Conservation (phyloP, 768 basidiomycete genomes). For the Lentinula guzmanii region DNA sequence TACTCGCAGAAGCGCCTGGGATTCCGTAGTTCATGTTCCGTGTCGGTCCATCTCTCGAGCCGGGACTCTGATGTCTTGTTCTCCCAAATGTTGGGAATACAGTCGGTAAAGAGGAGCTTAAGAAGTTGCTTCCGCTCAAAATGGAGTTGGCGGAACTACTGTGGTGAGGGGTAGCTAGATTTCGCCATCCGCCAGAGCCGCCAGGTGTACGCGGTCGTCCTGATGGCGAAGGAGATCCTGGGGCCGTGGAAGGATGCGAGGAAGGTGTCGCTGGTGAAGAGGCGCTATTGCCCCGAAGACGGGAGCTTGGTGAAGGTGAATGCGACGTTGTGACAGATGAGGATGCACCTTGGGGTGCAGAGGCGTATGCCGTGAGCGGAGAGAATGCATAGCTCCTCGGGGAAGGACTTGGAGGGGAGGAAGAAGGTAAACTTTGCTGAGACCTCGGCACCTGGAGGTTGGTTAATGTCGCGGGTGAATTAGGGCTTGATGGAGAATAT, state of each 20-base stretch:
- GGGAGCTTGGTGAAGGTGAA: neutral
- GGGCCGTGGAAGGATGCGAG: conserved; percentile 14
- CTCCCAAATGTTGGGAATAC: neutral
- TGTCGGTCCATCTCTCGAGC: neutral
- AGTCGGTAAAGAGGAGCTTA: neutral
- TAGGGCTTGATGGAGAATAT: neutral
- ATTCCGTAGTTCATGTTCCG: neutral
- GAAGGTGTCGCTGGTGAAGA: conserved; percentile 7
- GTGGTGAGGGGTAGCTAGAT: neutral
- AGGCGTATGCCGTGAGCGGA: conserved; percentile 15
- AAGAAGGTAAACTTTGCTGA: conserved; percentile 16
- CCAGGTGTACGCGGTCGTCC: conserved; percentile 1
- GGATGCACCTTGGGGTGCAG: conserved; percentile 5
- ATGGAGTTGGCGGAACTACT: neutral
- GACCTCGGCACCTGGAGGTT: conserved; percentile 39
- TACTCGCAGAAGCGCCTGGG: neutral
- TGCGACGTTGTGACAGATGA: neutral
- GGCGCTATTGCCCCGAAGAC: conserved; percentile 1
- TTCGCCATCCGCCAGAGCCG: neutral
- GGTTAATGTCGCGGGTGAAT: conserved; percentile 21
- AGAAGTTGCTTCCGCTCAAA: neutral
- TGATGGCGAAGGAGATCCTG: conserved; percentile 14
- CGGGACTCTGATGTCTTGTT: neutral
- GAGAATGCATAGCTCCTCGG: conserved; percentile 5
- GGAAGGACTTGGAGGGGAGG: conserved; percentile 17